Evolutionary conservation across 2,329 filamentous ascomycete species (phyloP), one percentile per base, ranked within the genome.

Genomic region (Sporothrix brasiliensis): DNA sequence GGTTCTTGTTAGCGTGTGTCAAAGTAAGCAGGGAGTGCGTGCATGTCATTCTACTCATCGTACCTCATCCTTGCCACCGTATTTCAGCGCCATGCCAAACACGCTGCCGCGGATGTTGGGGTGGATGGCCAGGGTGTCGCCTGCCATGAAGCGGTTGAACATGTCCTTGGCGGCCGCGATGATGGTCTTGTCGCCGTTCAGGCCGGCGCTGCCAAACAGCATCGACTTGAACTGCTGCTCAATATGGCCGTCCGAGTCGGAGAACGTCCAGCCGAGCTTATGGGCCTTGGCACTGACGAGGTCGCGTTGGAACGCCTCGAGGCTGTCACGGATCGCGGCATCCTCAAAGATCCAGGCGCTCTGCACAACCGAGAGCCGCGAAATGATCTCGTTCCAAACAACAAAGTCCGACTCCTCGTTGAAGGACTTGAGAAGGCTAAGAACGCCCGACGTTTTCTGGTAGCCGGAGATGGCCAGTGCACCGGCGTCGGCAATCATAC

Each of bases 181-280:
- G 72, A 97, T 88, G 74, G 86, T 84, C 76, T 93, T 83, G 76
- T 98, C 94, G 47, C 93, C 93, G 60, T 89, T 87, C 74, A 92
- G 83, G 71, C 94, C 94, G 67, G 94, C 93, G 75, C 86, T 88
- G 72, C 92, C 91, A 78, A 98, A 98, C 79, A 97, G 87, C 78
- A 97, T 87, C 16, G 89, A 89, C 84, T 98, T 98, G 86, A 97
- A 96, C 79, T 97, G 94, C 80, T 97, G 93, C 79, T 94, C 86
- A 74, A 97, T 90, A 78, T 97, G 94, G 66, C 91, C 92, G 76
- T 98, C 94, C 3, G 86, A 86, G 34, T 94, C 91, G 39, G 88
- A 90, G 81, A 98, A 97, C 16, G 88, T 82, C 94, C 94, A 98
- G 71, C 94, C 94, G 58, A 96, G 82, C 77, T 93, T 87, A 79